Conservation (phyloP, 2,329 filamentous ascomycete species). For the Pseudogymnoascus sp. region DNA sequence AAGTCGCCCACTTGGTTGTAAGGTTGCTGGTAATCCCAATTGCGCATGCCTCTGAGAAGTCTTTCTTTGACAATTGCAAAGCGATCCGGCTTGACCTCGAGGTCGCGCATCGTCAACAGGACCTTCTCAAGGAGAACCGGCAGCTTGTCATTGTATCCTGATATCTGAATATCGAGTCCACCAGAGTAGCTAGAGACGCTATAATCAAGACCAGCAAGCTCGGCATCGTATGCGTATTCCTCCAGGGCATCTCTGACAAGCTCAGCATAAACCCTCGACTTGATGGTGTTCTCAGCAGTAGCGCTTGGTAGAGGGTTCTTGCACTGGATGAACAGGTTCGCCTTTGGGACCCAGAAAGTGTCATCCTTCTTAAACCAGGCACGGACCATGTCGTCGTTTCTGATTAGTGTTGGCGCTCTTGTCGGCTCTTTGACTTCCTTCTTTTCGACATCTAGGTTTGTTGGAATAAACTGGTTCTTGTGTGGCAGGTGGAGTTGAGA, state of each 20-base stretch:
- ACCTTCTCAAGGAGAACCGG: slow-evolving; percentile 85
- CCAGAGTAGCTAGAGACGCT: slow-evolving; percentile 62
- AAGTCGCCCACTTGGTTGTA: slow-evolving; percentile 83
- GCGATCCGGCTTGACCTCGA: slow-evolving; percentile 76
- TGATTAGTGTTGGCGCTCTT: slow-evolving; percentile 68
- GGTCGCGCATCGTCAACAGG: slow-evolving; percentile 69
- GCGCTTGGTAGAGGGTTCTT: slow-evolving; percentile 71
- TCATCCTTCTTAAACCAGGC: slow-evolving; percentile 99
- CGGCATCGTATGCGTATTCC: slow-evolving; percentile 93
- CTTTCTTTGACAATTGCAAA: slow-evolving; percentile 90
- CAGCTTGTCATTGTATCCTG: slow-evolving; percentile 95
- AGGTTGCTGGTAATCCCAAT: slow-evolving; percentile 80
- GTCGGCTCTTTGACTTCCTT: slow-evolving; percentile 73
- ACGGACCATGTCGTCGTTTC: slow-evolving; percentile 70
- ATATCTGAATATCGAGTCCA: slow-evolving; percentile 69
- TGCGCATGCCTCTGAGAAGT: slow-evolving; percentile 65
- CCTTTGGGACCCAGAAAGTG: slow-evolving; percentile 95
- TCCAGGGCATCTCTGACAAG: slow-evolving; percentile 81
- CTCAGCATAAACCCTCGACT: slow-evolving; percentile 72
- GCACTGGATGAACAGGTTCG: slow-evolving; percentile 72
- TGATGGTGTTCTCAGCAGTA: slow-evolving; percentile 69
- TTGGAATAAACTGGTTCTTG: slow-evolving; percentile 93
- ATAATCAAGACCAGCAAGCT: slow-evolving; percentile 83
- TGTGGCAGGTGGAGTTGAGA: slow-evolving; percentile 76
- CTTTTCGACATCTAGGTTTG: slow-evolving; percentile 87